A percentile compares a stretch with the other conserved stretches of the same genome.
Conservation (phyloP, 140 eudicot species). For the Senecio squalidus region DNA sequence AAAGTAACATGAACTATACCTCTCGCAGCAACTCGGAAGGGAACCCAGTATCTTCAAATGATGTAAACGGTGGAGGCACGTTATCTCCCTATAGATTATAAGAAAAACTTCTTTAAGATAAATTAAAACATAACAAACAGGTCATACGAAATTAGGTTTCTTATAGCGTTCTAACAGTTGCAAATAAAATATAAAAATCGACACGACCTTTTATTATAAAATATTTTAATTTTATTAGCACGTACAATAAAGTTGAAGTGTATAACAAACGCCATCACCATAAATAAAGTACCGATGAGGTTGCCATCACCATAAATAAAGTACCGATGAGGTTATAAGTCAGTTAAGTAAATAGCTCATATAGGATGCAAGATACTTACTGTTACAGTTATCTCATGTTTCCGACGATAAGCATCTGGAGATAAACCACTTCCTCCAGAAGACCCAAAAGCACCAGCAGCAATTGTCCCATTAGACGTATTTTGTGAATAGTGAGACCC, state of each 20-base stretch:
- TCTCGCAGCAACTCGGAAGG: constrained; percentile 90
- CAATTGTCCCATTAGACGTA: neutral
- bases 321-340: no score
- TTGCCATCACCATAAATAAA: no score
- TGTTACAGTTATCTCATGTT: constrained; percentile 79
- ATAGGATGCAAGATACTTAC: constrained; percentile 39
- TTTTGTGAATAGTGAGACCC: constrained; percentile 10
- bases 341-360: neutral
- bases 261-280: no score
- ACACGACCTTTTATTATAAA: no score
- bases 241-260: no score
- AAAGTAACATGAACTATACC: constrained; percentile 46
- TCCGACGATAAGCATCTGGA: constrained; percentile 66
- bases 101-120: neutral
- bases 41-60: constrained; percentile 85
- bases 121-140: neutral
- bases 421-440: constrained; percentile 54
- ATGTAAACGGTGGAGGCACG: constrained; percentile 73
- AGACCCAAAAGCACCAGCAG: constrained; percentile 5
- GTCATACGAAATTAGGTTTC: neutral
- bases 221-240: no score
- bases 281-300: no score
- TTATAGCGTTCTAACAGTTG: neutral
- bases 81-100: constrained; percentile 53
- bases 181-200: no score